Conservation (phyloP, 1,284 basidiomycete species). For the Heterobasidion annosum region DNA sequence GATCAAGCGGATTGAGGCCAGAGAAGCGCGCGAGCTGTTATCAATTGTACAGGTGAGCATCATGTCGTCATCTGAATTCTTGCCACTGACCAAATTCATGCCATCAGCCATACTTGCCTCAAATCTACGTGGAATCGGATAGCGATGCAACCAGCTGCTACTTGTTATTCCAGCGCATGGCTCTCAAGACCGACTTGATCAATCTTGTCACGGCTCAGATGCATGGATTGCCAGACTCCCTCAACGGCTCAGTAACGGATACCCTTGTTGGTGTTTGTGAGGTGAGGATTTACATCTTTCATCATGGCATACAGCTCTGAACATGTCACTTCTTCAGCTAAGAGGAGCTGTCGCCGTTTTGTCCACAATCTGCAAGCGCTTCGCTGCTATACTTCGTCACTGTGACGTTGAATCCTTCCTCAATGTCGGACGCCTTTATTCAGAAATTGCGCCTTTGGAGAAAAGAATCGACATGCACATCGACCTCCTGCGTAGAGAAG, state of each 20-base stretch:
- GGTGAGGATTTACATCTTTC: conserved; percentile 32
- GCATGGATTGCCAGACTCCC: conserved; percentile 75
- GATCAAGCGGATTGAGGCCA: conserved; percentile 74
- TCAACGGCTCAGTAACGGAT: conserved; percentile 75
- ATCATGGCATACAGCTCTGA: neutral
- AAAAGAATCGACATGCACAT: conserved; percentile 89
- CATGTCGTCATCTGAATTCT: neutral
- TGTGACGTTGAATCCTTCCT: conserved; percentile 81
- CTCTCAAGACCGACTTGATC: conserved; percentile 79
- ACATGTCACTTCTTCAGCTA: conserved; percentile 39
- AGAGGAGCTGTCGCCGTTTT: conserved; percentile 74
- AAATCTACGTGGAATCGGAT: conserved; percentile 80
- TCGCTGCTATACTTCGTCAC: conserved; percentile 70
- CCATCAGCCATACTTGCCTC: conserved; percentile 72
- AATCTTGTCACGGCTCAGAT: conserved; percentile 72
- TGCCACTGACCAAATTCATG: neutral
- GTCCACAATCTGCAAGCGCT: conserved; percentile 79
- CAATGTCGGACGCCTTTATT: conserved; percentile 74
- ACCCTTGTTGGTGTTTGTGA: conserved; percentile 85
- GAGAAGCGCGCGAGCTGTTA: conserved; percentile 73
- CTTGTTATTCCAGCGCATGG: conserved; percentile 85
- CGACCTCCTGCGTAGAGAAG: conserved; percentile 74
- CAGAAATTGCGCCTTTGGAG: conserved; percentile 84
- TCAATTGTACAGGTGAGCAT: conserved; percentile 51
- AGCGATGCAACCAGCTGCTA: conserved; percentile 81